Base-by-base conservation (phyloP, 441 rosid genomes). In the Geranium incanum region DNA sequence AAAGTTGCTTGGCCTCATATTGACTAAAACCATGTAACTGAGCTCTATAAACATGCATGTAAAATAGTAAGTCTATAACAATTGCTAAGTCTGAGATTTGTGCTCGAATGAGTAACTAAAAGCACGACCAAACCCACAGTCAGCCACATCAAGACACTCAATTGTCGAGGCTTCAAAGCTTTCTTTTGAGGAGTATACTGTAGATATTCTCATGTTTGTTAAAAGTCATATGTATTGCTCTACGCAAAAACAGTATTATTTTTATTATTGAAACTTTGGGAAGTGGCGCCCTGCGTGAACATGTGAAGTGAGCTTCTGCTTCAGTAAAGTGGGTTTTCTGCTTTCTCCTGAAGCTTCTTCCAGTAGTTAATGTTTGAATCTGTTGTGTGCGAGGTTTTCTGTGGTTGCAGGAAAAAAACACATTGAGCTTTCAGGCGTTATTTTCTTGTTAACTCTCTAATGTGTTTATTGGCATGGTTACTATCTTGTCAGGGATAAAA, bases 401-500 rank as follows among this genome's bases (percentile, higher is more conserved):
- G 15, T 11, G 57, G n/a, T 48, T 48, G 57, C 60, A 52, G 60
- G 18, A 15, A 62, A 18, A 62, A 62, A 18, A 13, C 7, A 11
- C 6, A 6, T 5, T 28, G 36, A 6, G 36, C 38, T 18, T 63
- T 63, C 36, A 11, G 8, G 38, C 36, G 36, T 63, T 33, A 6
- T 21, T 6, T 6, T 63, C 67, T 21, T 21, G 67, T 63, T 63
- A 63, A 21, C 64, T 28, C 7, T 60, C 52, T 65, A 69, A 72
- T 55, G 43, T 70, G 76, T 75, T 70, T 78, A 15, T 36, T 78
- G 70, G 8, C 7, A 39, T 57, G 28, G 60, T 71, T 74, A 70
- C 71, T 23, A 41, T 67, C 76, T 81, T 18, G 39, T 55, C 81
- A 92, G 97, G 86, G 99, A 93, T 68, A 87, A 87, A 79, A 87